Base-by-base conservation (phyloP, 768 basidiomycete species). In the Boletus rex-veris region DNA sequence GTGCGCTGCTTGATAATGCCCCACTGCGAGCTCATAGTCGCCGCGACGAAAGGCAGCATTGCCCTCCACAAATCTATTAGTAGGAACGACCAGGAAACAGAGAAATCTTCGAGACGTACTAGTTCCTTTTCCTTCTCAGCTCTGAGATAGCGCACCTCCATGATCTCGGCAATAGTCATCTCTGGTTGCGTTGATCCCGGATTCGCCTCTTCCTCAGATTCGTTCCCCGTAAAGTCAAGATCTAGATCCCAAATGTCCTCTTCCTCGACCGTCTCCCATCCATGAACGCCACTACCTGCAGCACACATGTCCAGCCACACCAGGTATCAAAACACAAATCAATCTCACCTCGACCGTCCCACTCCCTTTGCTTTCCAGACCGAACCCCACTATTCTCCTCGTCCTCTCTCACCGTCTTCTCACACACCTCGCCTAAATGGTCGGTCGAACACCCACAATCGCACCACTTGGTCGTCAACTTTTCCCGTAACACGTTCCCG, bases 401-500 rank as follows among this genome's bases (percentile, higher is more conserved):
- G 28, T 86, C 86, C 64, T 85, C 82, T 45, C 85, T 67, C 31
- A 88, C 86, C 8, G 85, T 85, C 52, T 77, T 76, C 71, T 88
- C 87, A 57, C 88, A 88, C 15, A 89, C 87, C 65, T 88, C 86
- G 1, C 85, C 83, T 12, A 89, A 72, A 62, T 88, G 86, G 64
- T 88, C 87, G 26, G 87, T 88, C 45, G 86, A 88, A 64, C 87
- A 89, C 2, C 87, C 87, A 69, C 87, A 89, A 54, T 88, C 86
- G 64, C 87, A 89, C 87, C 88, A 89, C 60, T 88, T 88, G 5
- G 76, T 78, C 12, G 82, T 84, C 48, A 89, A 67, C 68, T 89
- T 89, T 58, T 89, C 88, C 28, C 85, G 74, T 31, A 89, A 71
- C 14, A 88, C 80, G 35, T 75, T 72, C 0, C 87, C 87, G 58